Conservation (phyloP, 2,329 filamentous ascomycete genomes). For the Shiraia bambusicola region DNA sequence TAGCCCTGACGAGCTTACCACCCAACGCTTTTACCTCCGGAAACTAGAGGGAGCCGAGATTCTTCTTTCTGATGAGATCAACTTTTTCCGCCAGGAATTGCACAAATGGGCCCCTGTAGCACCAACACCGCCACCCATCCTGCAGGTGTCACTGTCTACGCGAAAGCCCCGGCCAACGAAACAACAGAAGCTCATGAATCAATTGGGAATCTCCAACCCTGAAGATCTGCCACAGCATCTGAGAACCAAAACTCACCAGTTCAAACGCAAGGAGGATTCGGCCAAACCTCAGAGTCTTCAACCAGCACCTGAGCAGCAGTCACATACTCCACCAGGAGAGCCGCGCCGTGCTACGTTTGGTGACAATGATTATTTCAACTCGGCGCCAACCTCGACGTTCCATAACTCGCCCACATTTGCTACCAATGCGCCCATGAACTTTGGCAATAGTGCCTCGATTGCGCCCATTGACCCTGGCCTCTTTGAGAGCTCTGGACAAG, state of each 20-base stretch:
- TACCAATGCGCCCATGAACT: conserved; percentile 32
- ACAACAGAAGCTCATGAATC: conserved; percentile 88
- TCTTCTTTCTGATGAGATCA: conserved; percentile 88
- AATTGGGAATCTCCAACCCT: conserved; percentile 84
- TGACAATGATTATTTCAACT: conserved; percentile 38
- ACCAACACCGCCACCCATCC: conserved; percentile 77
- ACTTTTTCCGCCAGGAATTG: conserved; percentile 92
- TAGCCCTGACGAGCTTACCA: conserved; percentile 82
- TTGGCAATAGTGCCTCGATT: conserved; percentile 30
- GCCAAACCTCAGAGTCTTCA: conserved; percentile 36
- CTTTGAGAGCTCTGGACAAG: conserved; percentile 36
- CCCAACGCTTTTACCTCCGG: conserved; percentile 89
- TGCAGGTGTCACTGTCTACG: conserved; percentile 86
- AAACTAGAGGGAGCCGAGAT: conserved; percentile 98
- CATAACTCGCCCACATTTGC: conserved; percentile 41
- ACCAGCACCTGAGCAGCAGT: conserved; percentile 39
- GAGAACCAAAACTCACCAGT: conserved; percentile 63
- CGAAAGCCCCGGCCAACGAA: conserved; percentile 96
- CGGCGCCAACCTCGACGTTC: conserved; percentile 26
- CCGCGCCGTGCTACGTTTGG: conserved; percentile 31
- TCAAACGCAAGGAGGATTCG: conserved; percentile 59
- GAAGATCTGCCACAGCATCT: conserved; percentile 85
- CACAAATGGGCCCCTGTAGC: conserved; percentile 95
- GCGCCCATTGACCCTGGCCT: conserved; percentile 41
- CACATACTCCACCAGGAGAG: conserved; percentile 42